phyloP scores from a whole-genome alignment of 1,139 yeast species.

The Suhomyces choctaworum region DNA sequence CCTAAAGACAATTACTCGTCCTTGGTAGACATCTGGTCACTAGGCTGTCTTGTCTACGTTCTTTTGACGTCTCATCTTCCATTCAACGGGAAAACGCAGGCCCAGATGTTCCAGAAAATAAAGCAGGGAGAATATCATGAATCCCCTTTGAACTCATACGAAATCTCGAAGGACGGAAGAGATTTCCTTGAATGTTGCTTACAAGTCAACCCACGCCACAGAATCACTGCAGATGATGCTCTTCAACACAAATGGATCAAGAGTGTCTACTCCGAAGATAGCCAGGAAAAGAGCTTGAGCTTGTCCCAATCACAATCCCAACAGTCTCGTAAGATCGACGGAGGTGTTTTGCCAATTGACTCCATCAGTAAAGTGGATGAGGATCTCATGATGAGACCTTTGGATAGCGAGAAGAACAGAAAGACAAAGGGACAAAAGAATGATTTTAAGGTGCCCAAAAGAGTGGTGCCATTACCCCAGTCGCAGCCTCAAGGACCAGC shows the following conservation, averaged over 20 bases:
- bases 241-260: conserved; percentile 68
- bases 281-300: conserved; percentile 49
- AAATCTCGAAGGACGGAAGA: conserved; percentile 63
- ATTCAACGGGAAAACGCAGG: conserved; percentile 89
- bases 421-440: conserved; percentile 26
- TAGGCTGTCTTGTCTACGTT: conserved; percentile 84
- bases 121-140: conserved; percentile 77
- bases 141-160: conserved; percentile 69
- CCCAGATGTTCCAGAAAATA: conserved; percentile 75
- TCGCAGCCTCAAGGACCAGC: conserved; percentile 35
- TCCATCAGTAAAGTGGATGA: conserved; percentile 47
- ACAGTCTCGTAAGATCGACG: conserved; percentile 55
- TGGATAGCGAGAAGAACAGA: conserved; percentile 33
- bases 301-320: conserved; percentile 73
- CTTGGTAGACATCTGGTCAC: conserved; percentile 93
- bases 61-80: conserved; percentile 90
- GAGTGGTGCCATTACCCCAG: conserved; percentile 46
- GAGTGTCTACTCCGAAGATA: conserved; percentile 30
- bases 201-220: conserved; percentile 68
- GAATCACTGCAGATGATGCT: conserved; percentile 75
- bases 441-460: conserved; percentile 45
- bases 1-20: conserved; percentile 62
- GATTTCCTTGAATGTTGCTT: conserved; percentile 68
- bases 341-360: conserved; percentile 40
- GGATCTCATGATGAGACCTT: conserved; percentile 48